Base-by-base conservation (phyloP, 345 rosid species). In the Arabis hirsuta region DNA sequence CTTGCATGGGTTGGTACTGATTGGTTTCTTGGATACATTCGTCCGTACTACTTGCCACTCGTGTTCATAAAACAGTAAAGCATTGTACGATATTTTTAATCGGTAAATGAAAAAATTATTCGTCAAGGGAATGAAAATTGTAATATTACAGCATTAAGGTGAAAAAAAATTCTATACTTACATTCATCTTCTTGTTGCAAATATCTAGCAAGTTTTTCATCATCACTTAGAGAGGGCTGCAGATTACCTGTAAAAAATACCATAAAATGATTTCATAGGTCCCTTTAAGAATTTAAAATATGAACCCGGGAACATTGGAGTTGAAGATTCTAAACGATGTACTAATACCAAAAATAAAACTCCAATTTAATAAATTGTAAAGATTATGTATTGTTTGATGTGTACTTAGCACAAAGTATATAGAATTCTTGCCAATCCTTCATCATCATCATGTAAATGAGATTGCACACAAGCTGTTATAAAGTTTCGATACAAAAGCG, bases 171-270 rank as follows among this genome's bases (percentile, higher is more conserved):
- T 22, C 36, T 55, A 71, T 2, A 48, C n/a, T 65, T 65, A 73
- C 78, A 48, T 27, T 65, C 60, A 19, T 65, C 53, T 42, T 41
- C 41, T 29, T 51, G 22, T 12, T 65, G 55, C 47, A 66, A 31
- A 65, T 47, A 56, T 66, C 55, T 13, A 62, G 76, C 76, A 62
- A 52, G 27, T 2, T 43, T 22, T 53, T 52, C 76, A 62, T 72
- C 78, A 55, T 50, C 73, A n/a, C 62, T 58, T 42, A 74, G 55
- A 66, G 59, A 66, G 2, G 29, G 22, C 5, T 45, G 60, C 13
- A 65, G 32, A 66, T 66, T 42, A 41, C 67, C 78, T 74, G 26
- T 13, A 73, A 47, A 65, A 44, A 48, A 0, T 34, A 57, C 54
- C 9, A n/a, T 20, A 0, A 68, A 11, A 32, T 47, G 6, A 57